These are phyloP conservation scores for Ceratocystis cubensis DNA, from an alignment of 2,329 filamentous ascomycete genomes.

Conservation along the genomic window DNA sequence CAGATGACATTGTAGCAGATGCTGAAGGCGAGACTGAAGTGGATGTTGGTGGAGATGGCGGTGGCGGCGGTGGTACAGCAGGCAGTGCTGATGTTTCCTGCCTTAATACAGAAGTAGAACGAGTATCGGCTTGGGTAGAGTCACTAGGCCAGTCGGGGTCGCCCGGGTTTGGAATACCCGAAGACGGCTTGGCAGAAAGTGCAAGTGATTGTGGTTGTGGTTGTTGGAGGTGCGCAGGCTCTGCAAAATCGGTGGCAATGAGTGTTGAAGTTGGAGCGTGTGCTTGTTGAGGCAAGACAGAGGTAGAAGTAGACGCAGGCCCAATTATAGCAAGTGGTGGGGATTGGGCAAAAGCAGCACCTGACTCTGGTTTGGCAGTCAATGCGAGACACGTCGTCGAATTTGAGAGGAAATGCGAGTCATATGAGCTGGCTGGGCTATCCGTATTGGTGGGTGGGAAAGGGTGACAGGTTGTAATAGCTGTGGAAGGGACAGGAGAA, in stretches of 20 bases:
- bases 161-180: neutral
- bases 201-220: neutral
- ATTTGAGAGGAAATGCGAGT: neutral
- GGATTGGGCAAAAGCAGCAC: neutral
- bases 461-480: neutral
- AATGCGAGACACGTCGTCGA: neutral
- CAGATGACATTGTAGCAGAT: neutral
- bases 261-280: neutral
- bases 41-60: neutral
- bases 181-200: neutral
- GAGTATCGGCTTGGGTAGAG: constrained; percentile 7
- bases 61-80: neutral
- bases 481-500: constrained; percentile 2
- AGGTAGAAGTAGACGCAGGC: constrained; percentile 10
- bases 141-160: constrained; percentile 15
- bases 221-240: neutral
- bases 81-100: neutral
- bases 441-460: neutral
- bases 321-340: neutral
- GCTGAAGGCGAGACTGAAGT: neutral
- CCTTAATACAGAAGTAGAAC: neutral
- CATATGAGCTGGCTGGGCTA: neutral
- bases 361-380: neutral
- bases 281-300: constrained; percentile 1
- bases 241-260: neutral